Evolutionary conservation across 305 asterid genomes (phyloP).

Genomic region (Rubia balearica): DNA sequence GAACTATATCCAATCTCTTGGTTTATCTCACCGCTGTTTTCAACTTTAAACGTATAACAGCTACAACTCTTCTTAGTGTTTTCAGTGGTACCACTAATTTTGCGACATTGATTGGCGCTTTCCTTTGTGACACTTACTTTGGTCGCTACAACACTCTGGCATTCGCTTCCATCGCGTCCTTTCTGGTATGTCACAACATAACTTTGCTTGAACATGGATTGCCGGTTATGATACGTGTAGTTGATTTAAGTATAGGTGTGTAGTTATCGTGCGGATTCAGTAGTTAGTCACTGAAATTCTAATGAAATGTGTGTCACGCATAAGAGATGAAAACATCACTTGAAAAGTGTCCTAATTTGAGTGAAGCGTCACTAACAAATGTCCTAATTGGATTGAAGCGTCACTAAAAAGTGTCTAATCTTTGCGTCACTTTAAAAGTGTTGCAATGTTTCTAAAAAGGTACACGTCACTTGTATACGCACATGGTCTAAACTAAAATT

Average conservation of each 20-base stretch:
- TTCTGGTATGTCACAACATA: constrained; percentile 31
- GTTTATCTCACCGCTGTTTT: constrained; percentile 64
- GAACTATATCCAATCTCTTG: constrained; percentile 49
- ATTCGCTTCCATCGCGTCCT: constrained; percentile 55
- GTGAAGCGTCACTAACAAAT: background rate
- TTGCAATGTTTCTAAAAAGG: background rate
- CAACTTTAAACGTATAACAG: constrained; percentile 47
- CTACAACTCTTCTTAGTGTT: constrained; percentile 42
- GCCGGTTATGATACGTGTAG: background rate
- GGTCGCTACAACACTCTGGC: constrained; percentile 72
- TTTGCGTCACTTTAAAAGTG: background rate
- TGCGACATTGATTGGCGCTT: constrained; percentile 65
- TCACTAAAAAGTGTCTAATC: no score
- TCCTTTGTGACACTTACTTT: constrained; percentile 55
- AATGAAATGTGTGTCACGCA: no score
- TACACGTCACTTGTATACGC: no score
- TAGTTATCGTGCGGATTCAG: no score
- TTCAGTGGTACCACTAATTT: constrained; percentile 72
- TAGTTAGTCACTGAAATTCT: no score
- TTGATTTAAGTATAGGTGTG: background rate
- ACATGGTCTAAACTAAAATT: no score
- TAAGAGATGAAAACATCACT: no score
- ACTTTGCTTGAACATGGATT: background rate
- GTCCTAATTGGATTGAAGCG: background rate
- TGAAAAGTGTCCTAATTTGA: background rate